These are phyloP conservation scores for Penicillium flavigenum DNA, from an alignment of 495 filamentous ascomycete genomes.

Conservation along the genomic window DNA sequence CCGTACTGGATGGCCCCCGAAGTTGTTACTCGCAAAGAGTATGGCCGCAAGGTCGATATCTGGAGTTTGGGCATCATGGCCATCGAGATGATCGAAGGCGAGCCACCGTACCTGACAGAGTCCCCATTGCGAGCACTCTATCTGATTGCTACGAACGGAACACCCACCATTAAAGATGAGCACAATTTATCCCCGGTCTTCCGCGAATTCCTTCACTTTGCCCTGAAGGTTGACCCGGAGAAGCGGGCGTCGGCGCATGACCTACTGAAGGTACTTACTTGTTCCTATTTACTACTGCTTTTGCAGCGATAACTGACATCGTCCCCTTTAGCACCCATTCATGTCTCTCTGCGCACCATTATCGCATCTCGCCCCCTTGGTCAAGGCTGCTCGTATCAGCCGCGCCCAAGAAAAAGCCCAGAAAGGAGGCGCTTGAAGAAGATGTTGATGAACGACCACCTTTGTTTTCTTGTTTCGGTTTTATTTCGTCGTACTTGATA, in stretches of 20 bases:
- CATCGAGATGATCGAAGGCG: conserved; percentile 99
- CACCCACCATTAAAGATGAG: conserved; percentile 92
- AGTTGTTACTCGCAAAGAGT: conserved; percentile 95
- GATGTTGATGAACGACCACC: conserved; percentile 32
- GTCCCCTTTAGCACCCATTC: conserved; percentile 73
- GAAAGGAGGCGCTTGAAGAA: conserved; percentile 57
- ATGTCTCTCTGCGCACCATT: conserved; percentile 75
- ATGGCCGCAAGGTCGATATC: conserved; percentile 97
- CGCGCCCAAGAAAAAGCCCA: conserved; percentile 80
- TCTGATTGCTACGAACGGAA: conserved; percentile 96
- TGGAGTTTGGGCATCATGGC: conserved; percentile 99
- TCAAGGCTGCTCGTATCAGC: conserved; percentile 78
- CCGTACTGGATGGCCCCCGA: conserved; percentile 99
- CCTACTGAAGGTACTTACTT: conserved; percentile 75
- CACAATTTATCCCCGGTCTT: conserved; percentile 76
- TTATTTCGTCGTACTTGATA: conserved; percentile 27
- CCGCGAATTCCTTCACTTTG: conserved; percentile 84
- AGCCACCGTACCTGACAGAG: conserved; percentile 95
- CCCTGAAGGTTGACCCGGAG: conserved; percentile 93
- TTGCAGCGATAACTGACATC: conserved; percentile 28
- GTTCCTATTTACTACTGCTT: conserved; percentile 6
- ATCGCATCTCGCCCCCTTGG: conserved; percentile 75
- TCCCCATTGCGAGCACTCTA: conserved; percentile 90
- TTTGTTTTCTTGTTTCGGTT: conserved; percentile 16
- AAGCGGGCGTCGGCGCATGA: conserved; percentile 94